A percentile compares a stretch with the other conserved stretches of the same genome.
phyloP scores from a whole-genome alignment of 2,329 filamentous ascomycete genomes.

The Dichotomopilus funicola region DNA sequence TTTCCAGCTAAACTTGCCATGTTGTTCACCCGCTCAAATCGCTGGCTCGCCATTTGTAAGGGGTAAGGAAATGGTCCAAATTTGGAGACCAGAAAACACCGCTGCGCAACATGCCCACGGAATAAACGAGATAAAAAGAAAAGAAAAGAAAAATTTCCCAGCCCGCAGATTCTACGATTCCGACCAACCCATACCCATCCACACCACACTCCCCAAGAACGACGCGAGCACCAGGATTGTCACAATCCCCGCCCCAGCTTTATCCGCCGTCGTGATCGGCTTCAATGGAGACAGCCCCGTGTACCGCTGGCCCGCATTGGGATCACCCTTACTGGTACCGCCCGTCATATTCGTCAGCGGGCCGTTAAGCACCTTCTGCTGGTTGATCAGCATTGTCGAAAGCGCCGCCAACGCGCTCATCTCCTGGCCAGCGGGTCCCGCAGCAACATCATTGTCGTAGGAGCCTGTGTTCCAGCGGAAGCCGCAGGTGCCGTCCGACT shows the following conservation, averaged over 20 bases:
- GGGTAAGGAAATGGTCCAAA: too few relatives aligned
- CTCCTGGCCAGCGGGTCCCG: slow-evolving; percentile 48
- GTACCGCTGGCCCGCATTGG: slow-evolving; percentile 25
- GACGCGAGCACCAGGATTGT: slow-evolving; percentile 32
- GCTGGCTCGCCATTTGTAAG: neutral
- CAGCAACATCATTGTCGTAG: slow-evolving; percentile 42
- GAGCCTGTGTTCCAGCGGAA: slow-evolving; percentile 41
- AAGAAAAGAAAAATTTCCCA: neutral
- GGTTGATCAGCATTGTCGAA: slow-evolving; percentile 36
- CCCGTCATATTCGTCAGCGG: slow-evolving; percentile 38
- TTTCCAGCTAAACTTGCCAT: neutral
- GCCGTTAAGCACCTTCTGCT: slow-evolving; percentile 13
- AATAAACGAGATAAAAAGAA: neutral
- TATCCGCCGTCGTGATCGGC: slow-evolving; percentile 29
- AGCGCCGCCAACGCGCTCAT: slow-evolving; percentile 47
- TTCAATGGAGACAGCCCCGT: slow-evolving; percentile 2
- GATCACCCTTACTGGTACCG: slow-evolving; percentile 34
- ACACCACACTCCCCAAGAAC: slow-evolving; percentile 28
- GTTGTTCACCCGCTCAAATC: neutral
- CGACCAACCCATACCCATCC: slow-evolving; percentile 16
- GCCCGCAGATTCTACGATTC: neutral
- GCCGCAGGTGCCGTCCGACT: slow-evolving; percentile 41
- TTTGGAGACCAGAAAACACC: too few relatives aligned
- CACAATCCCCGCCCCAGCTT: slow-evolving; percentile 36
- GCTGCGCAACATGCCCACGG: neutral